Percentiles rank a stretch among this genome's conserved stretches.
Conservation (phyloP, 2,329 filamentous ascomycete species). For the Alternaria brassicae region DNA sequence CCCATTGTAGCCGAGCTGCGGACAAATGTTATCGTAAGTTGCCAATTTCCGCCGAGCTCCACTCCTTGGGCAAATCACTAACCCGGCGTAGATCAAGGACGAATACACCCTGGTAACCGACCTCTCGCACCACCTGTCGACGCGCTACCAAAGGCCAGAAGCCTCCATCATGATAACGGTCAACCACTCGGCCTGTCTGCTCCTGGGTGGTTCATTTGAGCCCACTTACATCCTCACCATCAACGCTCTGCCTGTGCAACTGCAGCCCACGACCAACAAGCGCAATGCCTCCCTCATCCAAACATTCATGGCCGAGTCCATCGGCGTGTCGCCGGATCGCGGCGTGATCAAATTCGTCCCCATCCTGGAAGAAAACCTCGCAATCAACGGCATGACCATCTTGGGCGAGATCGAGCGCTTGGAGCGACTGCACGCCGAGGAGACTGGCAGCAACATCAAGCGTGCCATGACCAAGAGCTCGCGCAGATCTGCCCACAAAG, state of each 20-base stretch:
- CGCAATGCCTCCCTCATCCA: constrained; percentile 81
- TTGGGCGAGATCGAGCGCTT: constrained; percentile 70
- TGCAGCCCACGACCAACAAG: constrained; percentile 79
- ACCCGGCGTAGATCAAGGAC: constrained; percentile 68
- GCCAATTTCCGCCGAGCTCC: constrained; percentile 15
- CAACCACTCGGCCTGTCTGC: constrained; percentile 76
- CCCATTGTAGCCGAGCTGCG: constrained; percentile 58
- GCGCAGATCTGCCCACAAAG: constrained; percentile 42
- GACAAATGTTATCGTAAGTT: constrained; percentile 61
- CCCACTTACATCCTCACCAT: constrained; percentile 82
- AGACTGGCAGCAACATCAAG: constrained; percentile 53
- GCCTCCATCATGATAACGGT: constrained; percentile 77
- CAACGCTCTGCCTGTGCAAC: constrained; percentile 70
- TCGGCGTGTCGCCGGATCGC: constrained; percentile 70
- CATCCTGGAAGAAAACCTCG: constrained; percentile 74
- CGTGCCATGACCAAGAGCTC: constrained; percentile 50
- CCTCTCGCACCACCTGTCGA: constrained; percentile 74
- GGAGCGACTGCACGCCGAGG: constrained; percentile 55
- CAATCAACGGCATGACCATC: constrained; percentile 73
- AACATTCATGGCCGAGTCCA: constrained; percentile 72
- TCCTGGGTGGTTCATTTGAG: constrained; percentile 77
- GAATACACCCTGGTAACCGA: constrained; percentile 77
- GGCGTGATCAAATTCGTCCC: constrained; percentile 77
- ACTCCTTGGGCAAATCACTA: constrained; percentile 24
- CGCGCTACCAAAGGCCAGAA: constrained; percentile 76